Conservation (phyloP, 345 rosid species). For the Pelargonium nanum region DNA sequence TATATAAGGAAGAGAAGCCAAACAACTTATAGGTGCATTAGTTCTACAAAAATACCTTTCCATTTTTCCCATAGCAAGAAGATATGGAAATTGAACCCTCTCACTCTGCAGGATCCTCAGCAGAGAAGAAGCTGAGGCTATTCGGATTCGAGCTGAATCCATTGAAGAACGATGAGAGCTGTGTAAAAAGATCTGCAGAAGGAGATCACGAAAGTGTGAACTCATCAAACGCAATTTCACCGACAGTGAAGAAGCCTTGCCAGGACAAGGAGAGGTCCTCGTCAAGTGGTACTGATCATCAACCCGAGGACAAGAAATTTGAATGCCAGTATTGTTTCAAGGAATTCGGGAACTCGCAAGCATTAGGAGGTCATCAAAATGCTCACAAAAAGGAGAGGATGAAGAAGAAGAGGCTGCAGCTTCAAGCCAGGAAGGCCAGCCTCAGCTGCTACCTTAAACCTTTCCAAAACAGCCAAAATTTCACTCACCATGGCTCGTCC, state of each 20-base stretch:
- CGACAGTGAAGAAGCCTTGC: conserved; percentile 9
- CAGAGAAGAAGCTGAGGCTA: conserved; percentile 48
- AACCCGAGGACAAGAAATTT: conserved; percentile 35
- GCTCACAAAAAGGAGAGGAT: conserved; percentile 96
- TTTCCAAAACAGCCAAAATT: conserved; percentile 26
- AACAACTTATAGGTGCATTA: conserved; percentile 11
- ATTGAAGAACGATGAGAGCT: conserved; percentile 1
- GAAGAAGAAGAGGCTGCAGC: conserved; percentile 80
- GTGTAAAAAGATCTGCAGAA: conserved; percentile 24
- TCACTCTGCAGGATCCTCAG: conserved; percentile 35
- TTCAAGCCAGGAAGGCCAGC: conserved; percentile 79
- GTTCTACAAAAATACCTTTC: background rate
- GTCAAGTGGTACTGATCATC: background rate
- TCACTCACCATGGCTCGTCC: conserved; percentile 14
- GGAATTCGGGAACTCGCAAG: conserved; percentile 90
- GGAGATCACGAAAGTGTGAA: conserved; percentile 54
- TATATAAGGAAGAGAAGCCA: conserved; percentile 30
- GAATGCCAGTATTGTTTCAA: conserved; percentile 88
- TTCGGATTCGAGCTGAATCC: conserved; percentile 77
- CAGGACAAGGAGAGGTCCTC: conserved; percentile 12
- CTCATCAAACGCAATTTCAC: conserved; percentile 39
- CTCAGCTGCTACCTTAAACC: conserved; percentile 56
- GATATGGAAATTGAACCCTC: conserved; percentile 29
- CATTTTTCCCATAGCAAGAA: conserved; percentile 11
- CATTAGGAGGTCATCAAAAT: conserved; percentile 96